phyloP scores from a whole-genome alignment of 768 basidiomycete species.

The Lentinula aciculospora region DNA sequence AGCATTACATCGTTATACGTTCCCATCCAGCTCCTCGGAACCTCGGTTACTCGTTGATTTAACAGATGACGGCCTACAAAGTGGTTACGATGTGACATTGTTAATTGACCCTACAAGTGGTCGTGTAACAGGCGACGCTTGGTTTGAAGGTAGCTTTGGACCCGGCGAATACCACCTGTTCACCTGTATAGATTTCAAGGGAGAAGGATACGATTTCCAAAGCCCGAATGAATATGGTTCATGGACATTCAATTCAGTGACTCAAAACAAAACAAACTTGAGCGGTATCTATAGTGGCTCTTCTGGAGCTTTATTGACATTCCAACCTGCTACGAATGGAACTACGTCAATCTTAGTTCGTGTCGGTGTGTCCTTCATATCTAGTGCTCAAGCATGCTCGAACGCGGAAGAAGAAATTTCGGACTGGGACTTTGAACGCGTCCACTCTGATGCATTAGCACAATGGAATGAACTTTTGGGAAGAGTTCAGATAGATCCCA shows the following conservation, averaged over 20 bases:
- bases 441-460: constrained; percentile 33
- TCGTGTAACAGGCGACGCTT: constrained; percentile 41
- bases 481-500: constrained; percentile 47
- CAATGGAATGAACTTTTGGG: constrained; percentile 56
- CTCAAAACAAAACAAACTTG: neutral
- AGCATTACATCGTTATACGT: constrained; percentile 56
- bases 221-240: constrained; percentile 51
- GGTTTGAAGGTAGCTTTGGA: constrained; percentile 54
- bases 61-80: constrained; percentile 55
- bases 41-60: constrained; percentile 57
- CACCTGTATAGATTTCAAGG: constrained; percentile 57
- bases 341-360: constrained; percentile 47
- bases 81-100: constrained; percentile 43
- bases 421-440: constrained; percentile 47
- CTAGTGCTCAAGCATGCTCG: constrained; percentile 50
- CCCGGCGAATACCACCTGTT: constrained; percentile 53
- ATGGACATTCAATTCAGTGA: constrained; percentile 15
- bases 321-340: constrained; percentile 28
- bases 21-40: constrained; percentile 37
- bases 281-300: neutral
- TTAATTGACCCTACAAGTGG: constrained; percentile 42
- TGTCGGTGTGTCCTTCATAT: constrained; percentile 64
- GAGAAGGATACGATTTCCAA: constrained; percentile 39
- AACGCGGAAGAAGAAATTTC: constrained; percentile 61
- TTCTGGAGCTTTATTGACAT: constrained; percentile 41